Conservation (phyloP, 2,329 filamentous ascomycete species). For the Xylaria polymorpha region DNA sequence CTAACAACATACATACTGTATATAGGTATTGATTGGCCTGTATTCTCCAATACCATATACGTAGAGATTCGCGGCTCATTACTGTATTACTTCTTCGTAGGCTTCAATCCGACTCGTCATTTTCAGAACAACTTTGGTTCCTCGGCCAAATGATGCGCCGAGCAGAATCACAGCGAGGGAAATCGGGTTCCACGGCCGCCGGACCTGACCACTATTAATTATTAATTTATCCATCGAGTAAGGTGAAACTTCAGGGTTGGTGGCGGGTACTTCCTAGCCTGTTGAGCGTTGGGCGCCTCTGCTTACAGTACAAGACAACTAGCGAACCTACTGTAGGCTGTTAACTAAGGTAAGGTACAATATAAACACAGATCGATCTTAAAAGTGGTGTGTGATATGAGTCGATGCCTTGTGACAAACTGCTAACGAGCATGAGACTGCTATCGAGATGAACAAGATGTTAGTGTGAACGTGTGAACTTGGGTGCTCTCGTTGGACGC, state of each 20-base stretch:
- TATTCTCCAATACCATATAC: background rate
- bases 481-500: background rate
- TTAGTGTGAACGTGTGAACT: background rate
- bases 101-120: background rate
- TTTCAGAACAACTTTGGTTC: background rate
- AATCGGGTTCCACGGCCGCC: slow-evolving; percentile 12
- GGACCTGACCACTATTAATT: slow-evolving; percentile 2
- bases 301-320: too few species aligned
- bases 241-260: slow-evolving; percentile 23
- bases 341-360: background rate
- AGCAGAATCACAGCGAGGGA: slow-evolving; percentile 14
- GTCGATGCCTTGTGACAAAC: slow-evolving; percentile 3
- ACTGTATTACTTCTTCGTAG: too few species aligned
- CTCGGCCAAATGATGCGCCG: slow-evolving; percentile 27
- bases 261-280: slow-evolving; percentile 8
- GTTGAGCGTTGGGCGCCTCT: background rate
- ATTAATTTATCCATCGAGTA: slow-evolving; percentile 15
- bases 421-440: slow-evolving; percentile 11
- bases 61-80: background rate
- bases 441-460: background rate
- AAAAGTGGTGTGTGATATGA: slow-evolving; percentile 3
- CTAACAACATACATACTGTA: background rate
- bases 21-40: background rate
- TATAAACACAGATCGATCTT: slow-evolving; percentile 9
- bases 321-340: too few species aligned